phyloP scores from a whole-genome alignment of 495 filamentous ascomycete species.

The Lasiosphaeria hispida region DNA sequence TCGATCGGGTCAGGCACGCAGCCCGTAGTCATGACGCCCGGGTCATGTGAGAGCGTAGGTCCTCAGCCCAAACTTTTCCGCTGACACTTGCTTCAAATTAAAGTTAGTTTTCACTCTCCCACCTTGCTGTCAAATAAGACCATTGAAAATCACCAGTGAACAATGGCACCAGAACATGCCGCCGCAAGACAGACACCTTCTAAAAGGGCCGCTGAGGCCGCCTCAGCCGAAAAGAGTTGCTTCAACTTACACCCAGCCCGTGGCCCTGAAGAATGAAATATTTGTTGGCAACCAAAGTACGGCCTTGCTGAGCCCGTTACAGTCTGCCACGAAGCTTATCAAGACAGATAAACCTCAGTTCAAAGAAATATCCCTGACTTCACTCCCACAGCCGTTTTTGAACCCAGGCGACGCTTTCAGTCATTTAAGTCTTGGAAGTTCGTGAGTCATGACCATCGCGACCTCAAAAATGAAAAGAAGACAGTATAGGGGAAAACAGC shows the following conservation, averaged over 20 bases:
- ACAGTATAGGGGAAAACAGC: too few species aligned
- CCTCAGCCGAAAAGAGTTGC: neutral
- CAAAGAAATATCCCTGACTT: constrained; percentile 12
- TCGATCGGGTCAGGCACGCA: neutral
- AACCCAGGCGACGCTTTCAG: constrained; percentile 18
- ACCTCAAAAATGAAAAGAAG: neutral
- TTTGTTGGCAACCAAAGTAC: neutral
- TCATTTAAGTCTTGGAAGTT: neutral
- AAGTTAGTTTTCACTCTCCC: too few species aligned
- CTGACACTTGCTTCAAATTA: too few species aligned
- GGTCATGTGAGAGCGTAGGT: neutral
- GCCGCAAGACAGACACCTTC: neutral
- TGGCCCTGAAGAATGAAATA: constrained; percentile 13
- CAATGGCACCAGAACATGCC: constrained; percentile 3
- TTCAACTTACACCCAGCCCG: constrained; percentile 9
- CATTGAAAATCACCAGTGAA: too few species aligned
- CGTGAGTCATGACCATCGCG: constrained; percentile 1
- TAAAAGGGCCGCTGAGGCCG: constrained; percentile 13
- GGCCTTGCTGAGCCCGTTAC: neutral
- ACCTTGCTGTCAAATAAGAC: too few species aligned
- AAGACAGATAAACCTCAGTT: neutral
- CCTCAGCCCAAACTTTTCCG: too few species aligned
- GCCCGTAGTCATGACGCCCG: neutral
- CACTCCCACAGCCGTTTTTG: constrained; percentile 23
- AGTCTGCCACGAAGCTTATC: neutral